These are phyloP conservation scores for Biancaea sappan DNA, from an alignment of 306 rosid genomes.

Conservation along the genomic window DNA sequence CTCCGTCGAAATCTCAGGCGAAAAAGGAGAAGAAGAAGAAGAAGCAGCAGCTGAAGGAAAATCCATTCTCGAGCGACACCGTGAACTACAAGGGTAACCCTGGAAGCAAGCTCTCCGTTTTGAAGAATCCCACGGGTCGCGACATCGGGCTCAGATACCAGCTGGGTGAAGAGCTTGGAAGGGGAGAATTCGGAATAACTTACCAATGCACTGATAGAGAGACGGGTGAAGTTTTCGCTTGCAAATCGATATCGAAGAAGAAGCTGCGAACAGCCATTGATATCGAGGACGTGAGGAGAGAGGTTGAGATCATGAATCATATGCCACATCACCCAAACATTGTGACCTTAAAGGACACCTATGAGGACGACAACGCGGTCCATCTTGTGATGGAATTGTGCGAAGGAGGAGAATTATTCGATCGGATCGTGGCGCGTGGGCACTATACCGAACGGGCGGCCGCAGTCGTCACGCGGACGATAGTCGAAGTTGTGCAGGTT, in stretches of 20 bases:
- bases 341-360: slow-evolving; percentile 71
- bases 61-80: slow-evolving; percentile 70
- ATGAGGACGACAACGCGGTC: slow-evolving; percentile 75
- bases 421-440: slow-evolving; percentile 85
- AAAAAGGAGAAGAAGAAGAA: slow-evolving; percentile 43
- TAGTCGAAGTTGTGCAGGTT: slow-evolving; percentile 95
- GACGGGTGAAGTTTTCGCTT: slow-evolving; percentile 56
- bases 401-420: slow-evolving; percentile 89
- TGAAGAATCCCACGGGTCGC: slow-evolving; percentile 68
- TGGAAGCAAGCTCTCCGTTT: slow-evolving; percentile 52
- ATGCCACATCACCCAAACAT: slow-evolving; percentile 68
- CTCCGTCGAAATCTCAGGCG: slow-evolving; percentile 42
- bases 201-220: slow-evolving; percentile 66
- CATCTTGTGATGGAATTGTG: slow-evolving; percentile 95
- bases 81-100: slow-evolving; percentile 24
- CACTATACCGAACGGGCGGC: slow-evolving; percentile 94
- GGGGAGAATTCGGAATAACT: slow-evolving; percentile 87
- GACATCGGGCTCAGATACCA: slow-evolving; percentile 69
- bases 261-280: slow-evolving; percentile 75
- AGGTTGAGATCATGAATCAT: slow-evolving; percentile 85
- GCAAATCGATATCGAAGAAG: slow-evolving; percentile 86
- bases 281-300: slow-evolving; percentile 82
- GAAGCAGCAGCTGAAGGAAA: slow-evolving; percentile 54
- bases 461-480: slow-evolving; percentile 72
- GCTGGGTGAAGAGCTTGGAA: slow-evolving; percentile 77